Evolutionary conservation across 768 basidiomycete species (phyloP), one percentile per base, ranked within the genome.

Genomic region (Sarcodon sp.): DNA sequence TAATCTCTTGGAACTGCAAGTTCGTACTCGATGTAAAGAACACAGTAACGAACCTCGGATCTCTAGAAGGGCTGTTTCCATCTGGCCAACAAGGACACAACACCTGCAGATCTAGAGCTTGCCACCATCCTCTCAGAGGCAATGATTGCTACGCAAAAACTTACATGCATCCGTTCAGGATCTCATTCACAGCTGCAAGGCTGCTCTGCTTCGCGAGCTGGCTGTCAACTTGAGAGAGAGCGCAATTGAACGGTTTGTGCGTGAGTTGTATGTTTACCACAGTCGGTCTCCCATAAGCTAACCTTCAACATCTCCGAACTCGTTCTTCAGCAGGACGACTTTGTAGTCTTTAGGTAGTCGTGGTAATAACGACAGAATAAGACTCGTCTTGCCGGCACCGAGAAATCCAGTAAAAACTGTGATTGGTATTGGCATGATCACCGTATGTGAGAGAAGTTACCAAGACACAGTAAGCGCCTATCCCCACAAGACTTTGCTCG

Each of bases 391-490:
- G 38, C 85, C 86, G 13, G 83, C 83, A 3, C 85, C 87, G 4
- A 91, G 76, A 60, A 90, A 94, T 12, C 92, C 92, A n/a, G 92
- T 97, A 65, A 94, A 90, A 50, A 93, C 87, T 1, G 93, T 93
- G 54, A 96, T 83, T 10, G 90, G 89, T 55, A 91, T 92, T 33
- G 69, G 47, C 5, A 39, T 31, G 16, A 41, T 41, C 13, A 13
- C 21, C 3, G 21, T 27, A 27, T 27, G 4, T 27, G 4, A 3
- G 21, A 27, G 21, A 27, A 27, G 21, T 27, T 27, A 4, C 4
- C 21, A 27, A 27, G 4, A 27, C 4, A 27, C 21, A 27, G n/a
- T n/a, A n/a, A 27, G 21, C 21, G 21, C 4, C 21, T 27, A 2
- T 4, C 2, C 2, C 21, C 21, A 4, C 21, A 27, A 4, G 21